Evolutionary conservation across 805 yeast genomes (phyloP), one percentile per base, ranked within the genome.

Genomic region (Wickerhamomyces tratensis): DNA sequence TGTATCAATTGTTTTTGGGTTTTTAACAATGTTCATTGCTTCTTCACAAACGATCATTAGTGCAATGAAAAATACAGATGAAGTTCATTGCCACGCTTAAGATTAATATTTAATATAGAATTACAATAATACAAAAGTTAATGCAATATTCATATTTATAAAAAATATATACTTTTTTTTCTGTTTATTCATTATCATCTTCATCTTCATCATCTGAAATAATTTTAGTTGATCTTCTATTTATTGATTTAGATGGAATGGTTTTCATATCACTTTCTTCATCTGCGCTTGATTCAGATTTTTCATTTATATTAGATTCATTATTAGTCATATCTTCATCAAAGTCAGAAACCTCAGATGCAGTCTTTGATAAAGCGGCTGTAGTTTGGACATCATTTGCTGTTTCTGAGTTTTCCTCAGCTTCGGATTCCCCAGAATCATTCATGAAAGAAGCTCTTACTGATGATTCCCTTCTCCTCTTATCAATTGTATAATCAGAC

Each of bases 1-100:
- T 45, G 62, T 64, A 0, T 82, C 93, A 53, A 73, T 81, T 8
- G 57, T 61, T 0, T 87, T 91, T 61, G 98, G 98, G 0, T 61
- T 79, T 34, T 47, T 73, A 2, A 83, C 91, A 13, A 83, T 91
- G 93, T 48, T 86, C 30, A 65, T 87, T 12, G 84, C 95, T n/a
- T 80, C 95, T 0, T 62, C 73, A 15, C 89, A 83, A 67, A 85
- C 94, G 2, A 68, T 86, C 4, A 46, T 69, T 13, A 65, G 69
- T 12, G 49, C 60, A 3, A 41, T 50, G 2, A 39, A 39, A 2
- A 50, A 42, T 1, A 46, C 39, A 14, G 54, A 45, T 20, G 50
- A 44, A 2, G 33, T 45, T 2, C 58, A 54, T 31, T 57, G 59
- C 44, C 34, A 41, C 7, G 50, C 30, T 27, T 27, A 27, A 5